Conservation (phyloP, 202 grass and related monocot genomes). For the Digitaria exilis region DNA sequence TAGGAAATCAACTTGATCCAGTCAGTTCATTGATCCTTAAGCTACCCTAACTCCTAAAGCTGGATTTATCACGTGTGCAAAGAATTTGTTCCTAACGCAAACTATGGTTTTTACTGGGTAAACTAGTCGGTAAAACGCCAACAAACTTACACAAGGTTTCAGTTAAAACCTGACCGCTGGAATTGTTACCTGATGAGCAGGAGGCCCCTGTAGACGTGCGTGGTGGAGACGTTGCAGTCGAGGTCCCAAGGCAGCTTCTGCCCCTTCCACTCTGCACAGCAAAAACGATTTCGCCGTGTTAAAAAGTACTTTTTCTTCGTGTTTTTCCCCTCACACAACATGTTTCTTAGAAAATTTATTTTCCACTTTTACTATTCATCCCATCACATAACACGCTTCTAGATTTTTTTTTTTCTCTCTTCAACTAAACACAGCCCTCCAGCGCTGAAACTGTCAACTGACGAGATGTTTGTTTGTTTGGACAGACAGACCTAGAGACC, state of each 20-base stretch:
- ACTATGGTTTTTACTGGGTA: not conserved
- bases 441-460: not conserved
- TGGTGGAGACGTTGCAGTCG: constrained; percentile 53
- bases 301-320: too few species aligned
- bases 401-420: too few species aligned
- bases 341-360: too few species aligned
- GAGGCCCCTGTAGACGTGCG: constrained; percentile 60
- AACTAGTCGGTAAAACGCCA: not conserved
- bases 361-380: too few species aligned
- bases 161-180: not conserved
- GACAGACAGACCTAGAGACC: constrained; percentile 56
- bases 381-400: too few species aligned
- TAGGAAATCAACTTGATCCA: not conserved
- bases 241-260: constrained; percentile 60
- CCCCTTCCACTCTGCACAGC: constrained; percentile 58
- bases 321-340: too few species aligned
- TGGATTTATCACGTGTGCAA: not conserved
- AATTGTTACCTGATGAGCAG: constrained; percentile 49
- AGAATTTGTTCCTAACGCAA: not conserved
- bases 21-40: not conserved
- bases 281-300: not conserved
- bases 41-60: not conserved
- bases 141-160: not conserved
- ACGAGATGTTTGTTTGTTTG: not conserved
- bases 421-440: too few species aligned